Evolutionary conservation across 2,329 filamentous ascomycete genomes (phyloP).

Genomic region (Rhynchosporium secalis): DNA sequence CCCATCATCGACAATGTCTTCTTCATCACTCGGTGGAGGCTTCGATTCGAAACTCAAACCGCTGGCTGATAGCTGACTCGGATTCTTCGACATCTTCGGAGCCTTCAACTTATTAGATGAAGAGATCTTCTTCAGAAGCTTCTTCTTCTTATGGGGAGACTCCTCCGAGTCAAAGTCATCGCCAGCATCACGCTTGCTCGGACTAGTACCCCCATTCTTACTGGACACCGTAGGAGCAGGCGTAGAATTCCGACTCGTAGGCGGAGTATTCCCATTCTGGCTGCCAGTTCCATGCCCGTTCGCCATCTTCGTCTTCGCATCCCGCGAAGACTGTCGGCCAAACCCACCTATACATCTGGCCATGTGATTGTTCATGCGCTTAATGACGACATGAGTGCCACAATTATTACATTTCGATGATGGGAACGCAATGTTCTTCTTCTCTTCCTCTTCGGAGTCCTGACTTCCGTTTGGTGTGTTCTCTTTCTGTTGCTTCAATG

Average conservation of each 20-base stretch:
- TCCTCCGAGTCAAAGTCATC: constrained; percentile 39
- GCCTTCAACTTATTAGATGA: constrained; percentile 31
- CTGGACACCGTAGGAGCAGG: constrained; percentile 47
- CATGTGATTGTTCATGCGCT: constrained; percentile 67
- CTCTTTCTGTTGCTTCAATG: constrained; percentile 34
- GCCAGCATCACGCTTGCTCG: constrained; percentile 37
- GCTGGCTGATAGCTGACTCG: constrained; percentile 23
- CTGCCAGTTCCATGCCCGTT: constrained; percentile 52
- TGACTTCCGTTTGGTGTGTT: constrained; percentile 46
- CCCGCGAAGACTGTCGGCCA: constrained; percentile 61
- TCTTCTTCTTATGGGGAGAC: constrained; percentile 37
- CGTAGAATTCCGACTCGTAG: constrained; percentile 63
- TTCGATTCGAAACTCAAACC: constrained; percentile 28
- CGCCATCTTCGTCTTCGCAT: constrained; percentile 63
- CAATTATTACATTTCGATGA: constrained; percentile 68
- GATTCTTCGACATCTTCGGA: constrained; percentile 25
- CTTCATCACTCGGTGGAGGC: constrained; percentile 22
- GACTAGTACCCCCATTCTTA: constrained; percentile 33
- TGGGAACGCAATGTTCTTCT: constrained; percentile 63
- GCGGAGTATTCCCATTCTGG: constrained; percentile 57
- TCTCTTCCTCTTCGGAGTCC: constrained; percentile 52
- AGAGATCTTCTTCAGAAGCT: constrained; percentile 34
- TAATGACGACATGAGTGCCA: constrained; percentile 65
- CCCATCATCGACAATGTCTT: constrained; percentile 27
- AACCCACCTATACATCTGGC: constrained; percentile 67